A percentile compares a stretch with the other conserved stretches of the same genome.
phyloP scores from a whole-genome alignment of 2,329 filamentous ascomycete species.

The Cercospora sp. region DNA sequence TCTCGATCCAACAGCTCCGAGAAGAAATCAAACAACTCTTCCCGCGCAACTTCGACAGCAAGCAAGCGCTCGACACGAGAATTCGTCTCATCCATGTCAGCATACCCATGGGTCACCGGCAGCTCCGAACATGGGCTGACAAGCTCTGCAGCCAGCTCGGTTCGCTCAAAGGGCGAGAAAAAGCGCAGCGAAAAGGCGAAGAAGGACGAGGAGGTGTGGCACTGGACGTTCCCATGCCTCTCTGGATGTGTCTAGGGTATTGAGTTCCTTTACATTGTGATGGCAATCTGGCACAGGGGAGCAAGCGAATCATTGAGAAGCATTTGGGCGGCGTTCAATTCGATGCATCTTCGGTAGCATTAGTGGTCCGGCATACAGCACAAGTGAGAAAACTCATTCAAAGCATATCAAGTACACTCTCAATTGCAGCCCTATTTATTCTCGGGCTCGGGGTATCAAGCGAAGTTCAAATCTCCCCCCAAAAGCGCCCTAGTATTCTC shows the following conservation, averaged over 20 bases:
- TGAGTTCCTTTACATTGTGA: background rate
- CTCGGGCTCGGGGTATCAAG: constrained; percentile 6
- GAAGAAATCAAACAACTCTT: background rate
- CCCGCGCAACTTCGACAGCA: constrained; percentile 1
- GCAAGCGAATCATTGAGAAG: background rate
- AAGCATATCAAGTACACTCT: background rate
- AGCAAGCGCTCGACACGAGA: constrained; percentile 10
- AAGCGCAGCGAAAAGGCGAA: background rate
- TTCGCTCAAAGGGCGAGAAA: background rate
- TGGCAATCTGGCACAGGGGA: background rate
- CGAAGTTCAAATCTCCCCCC: background rate
- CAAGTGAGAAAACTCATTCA: background rate
- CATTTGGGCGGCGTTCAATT: background rate
- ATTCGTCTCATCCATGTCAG: constrained; percentile 4
- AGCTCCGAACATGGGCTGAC: background rate
- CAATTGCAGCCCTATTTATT: constrained; percentile 1
- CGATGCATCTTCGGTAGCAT: background rate
- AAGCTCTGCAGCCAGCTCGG: constrained; percentile 9
- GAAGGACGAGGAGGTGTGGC: background rate
- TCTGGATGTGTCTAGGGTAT: constrained; percentile 15
- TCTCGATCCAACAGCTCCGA: background rate
- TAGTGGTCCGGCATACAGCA: background rate
- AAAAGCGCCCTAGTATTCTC: background rate
- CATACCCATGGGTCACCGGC: constrained; percentile 9
- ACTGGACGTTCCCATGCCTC: constrained; percentile 6